Conservation (phyloP, 2,329 filamentous ascomycete species). For the Trichothecium roseum region DNA sequence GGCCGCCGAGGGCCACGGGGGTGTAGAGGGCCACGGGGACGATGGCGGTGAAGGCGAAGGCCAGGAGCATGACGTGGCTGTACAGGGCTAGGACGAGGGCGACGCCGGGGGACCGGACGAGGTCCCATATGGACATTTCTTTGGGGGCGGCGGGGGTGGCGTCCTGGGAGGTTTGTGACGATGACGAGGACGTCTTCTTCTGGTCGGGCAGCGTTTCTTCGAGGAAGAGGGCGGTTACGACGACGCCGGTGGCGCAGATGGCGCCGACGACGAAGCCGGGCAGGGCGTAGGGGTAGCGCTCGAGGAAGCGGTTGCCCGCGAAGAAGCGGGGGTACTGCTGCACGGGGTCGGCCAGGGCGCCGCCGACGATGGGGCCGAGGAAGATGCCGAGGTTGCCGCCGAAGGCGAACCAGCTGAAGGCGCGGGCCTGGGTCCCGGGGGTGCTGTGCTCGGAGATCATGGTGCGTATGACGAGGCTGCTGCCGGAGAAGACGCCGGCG, state of each 20-base stretch:
- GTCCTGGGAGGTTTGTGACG: neutral
- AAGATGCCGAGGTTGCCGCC: slow-evolving; percentile 65
- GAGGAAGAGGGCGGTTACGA: slow-evolving; percentile 43
- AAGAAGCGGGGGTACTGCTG: slow-evolving; percentile 49
- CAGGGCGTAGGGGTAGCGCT: slow-evolving; percentile 40
- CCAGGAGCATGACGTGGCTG: slow-evolving; percentile 56
- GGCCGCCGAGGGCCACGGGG: slow-evolving; percentile 49
- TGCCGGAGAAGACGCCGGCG: slow-evolving; percentile 65
- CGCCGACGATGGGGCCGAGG: slow-evolving; percentile 60
- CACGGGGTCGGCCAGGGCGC: slow-evolving; percentile 57
- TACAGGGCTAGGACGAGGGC: slow-evolving; percentile 55
- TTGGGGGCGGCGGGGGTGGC: slow-evolving; percentile 1
- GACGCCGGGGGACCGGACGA: slow-evolving; percentile 56
- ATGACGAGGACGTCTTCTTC: neutral
- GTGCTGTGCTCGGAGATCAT: slow-evolving; percentile 70
- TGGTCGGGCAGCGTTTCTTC: slow-evolving; percentile 46
- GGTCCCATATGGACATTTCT: slow-evolving; percentile 17
- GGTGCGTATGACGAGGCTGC: slow-evolving; percentile 62
- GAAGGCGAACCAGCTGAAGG: slow-evolving; percentile 72
- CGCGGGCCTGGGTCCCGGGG: slow-evolving; percentile 56
- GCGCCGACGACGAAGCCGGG: slow-evolving; percentile 42
- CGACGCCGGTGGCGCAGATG: slow-evolving; percentile 45
- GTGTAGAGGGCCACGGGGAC: slow-evolving; percentile 61
- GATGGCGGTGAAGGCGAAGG: slow-evolving; percentile 62
- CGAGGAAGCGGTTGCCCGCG: slow-evolving; percentile 32